phyloP scores from a whole-genome alignment of 2,329 filamentous ascomycete species.

The Periglandula ipomoeae region DNA sequence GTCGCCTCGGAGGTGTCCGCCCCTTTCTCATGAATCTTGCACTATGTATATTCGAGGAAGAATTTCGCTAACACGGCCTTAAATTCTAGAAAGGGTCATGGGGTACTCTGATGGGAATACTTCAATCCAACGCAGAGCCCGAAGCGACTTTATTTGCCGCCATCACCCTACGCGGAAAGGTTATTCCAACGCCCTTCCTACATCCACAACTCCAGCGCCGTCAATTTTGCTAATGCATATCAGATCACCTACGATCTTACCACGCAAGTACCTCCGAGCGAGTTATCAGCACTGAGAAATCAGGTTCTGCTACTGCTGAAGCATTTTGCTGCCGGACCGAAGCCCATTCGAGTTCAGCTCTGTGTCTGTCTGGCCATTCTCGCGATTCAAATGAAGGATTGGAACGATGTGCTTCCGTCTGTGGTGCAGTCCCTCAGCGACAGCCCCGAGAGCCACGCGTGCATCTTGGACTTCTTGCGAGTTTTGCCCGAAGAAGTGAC shows the following conservation, averaged over 20 bases:
- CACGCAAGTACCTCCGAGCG: conserved; percentile 69
- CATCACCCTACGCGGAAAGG: conserved; percentile 96
- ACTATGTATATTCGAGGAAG: no score
- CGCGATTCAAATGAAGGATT: conserved; percentile 90
- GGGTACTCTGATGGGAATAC: conserved; percentile 76
- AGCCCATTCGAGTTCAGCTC: conserved; percentile 79
- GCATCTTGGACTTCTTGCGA: conserved; percentile 90
- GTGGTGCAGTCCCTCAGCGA: conserved; percentile 72
- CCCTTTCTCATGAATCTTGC: background rate
- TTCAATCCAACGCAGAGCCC: conserved; percentile 71
- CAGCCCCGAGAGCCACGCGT: conserved; percentile 70
- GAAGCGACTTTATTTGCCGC: conserved; percentile 93
- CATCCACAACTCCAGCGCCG: no score
- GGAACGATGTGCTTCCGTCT: conserved; percentile 83
- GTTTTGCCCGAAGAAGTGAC: conserved; percentile 98
- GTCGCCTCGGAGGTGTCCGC: conserved; percentile 9
- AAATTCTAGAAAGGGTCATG: conserved; percentile 72
- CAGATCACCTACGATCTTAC: conserved; percentile 93
- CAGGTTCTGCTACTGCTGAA: conserved; percentile 77
- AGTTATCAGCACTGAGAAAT: conserved; percentile 69
- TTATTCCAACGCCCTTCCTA: conserved; percentile 27
- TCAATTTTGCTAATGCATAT: conserved; percentile 5
- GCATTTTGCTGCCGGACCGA: conserved; percentile 71
- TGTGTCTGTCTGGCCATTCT: conserved; percentile 91
- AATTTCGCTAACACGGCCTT: background rate